phyloP scores from a whole-genome alignment of 2,329 filamentous ascomycete species.

The Lachnellula suecica region DNA sequence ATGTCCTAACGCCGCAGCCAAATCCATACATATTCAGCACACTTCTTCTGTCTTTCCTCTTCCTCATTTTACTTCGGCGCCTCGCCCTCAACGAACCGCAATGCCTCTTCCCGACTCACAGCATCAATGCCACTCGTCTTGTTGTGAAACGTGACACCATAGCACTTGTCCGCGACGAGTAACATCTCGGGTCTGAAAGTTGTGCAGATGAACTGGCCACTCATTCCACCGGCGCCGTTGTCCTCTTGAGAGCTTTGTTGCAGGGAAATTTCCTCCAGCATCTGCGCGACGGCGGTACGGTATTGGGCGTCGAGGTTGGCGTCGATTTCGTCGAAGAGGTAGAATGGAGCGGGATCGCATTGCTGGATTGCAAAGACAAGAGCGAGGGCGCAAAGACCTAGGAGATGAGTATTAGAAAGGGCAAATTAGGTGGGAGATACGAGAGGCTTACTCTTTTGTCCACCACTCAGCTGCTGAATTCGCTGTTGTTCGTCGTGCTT shows the following conservation, averaged over 20 bases:
- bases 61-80: slow-evolving; percentile 25
- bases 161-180: slow-evolving; percentile 93
- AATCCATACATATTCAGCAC: background rate
- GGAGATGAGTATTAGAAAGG: slow-evolving; percentile 19
- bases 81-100: slow-evolving; percentile 93
- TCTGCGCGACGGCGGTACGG: slow-evolving; percentile 88
- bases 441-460: slow-evolving; percentile 79
- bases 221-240: slow-evolving; percentile 39
- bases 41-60: background rate
- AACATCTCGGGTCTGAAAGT: slow-evolving; percentile 98
- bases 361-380: slow-evolving; percentile 99
- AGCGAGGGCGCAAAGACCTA: slow-evolving; percentile 91
- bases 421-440: background rate
- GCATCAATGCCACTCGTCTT: slow-evolving; percentile 95
- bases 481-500: slow-evolving; percentile 98
- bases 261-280: slow-evolving; percentile 76
- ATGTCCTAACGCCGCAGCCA: background rate
- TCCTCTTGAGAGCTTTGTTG: slow-evolving; percentile 43
- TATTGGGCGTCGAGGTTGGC: slow-evolving; percentile 98
- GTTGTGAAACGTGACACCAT: slow-evolving; percentile 89
- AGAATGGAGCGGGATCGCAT: slow-evolving; percentile 95
- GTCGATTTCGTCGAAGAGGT: slow-evolving; percentile 98
- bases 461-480: slow-evolving; percentile 94
- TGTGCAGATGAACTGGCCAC: slow-evolving; percentile 93
- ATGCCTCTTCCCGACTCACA: slow-evolving; percentile 80